phyloP scores from a whole-genome alignment of 306 rosid genomes.

The Prunus armeniaca region DNA sequence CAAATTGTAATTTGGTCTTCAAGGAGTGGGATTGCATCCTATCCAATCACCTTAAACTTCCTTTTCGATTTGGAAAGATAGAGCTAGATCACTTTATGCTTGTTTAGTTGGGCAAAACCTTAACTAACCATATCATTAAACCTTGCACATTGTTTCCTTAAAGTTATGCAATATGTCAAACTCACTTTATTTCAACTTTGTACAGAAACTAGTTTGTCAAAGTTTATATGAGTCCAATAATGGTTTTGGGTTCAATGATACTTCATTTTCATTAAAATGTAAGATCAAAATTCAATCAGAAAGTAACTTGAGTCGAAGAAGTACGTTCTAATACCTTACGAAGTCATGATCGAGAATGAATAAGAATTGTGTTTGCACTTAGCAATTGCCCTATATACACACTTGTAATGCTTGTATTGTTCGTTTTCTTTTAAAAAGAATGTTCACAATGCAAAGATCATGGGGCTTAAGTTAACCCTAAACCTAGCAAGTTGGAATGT shows the following conservation, averaged over 20 bases:
- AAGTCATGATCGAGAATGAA: too few species aligned
- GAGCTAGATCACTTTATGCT: neutral
- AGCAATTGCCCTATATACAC: neutral
- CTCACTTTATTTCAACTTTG: neutral
- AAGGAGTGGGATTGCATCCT: neutral
- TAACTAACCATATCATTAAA: neutral
- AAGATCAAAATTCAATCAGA: neutral
- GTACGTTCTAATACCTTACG: too few species aligned
- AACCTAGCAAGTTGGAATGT: neutral
- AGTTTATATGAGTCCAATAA: neutral
- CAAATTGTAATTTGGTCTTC: too few species aligned
- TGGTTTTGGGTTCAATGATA: neutral
- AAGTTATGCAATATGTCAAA: neutral
- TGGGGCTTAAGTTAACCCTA: too few species aligned
- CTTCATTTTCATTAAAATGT: neutral
- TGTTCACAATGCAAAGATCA: too few species aligned
- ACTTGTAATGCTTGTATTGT: neutral
- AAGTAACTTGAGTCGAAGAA: neutral
- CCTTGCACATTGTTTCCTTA: neutral
- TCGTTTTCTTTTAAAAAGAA: neutral
- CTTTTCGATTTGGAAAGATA: neutral
- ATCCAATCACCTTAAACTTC: neutral
- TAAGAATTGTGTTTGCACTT: too few species aligned
- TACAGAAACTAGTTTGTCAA: neutral
- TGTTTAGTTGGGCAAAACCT: neutral